Percentiles rank a stretch among this genome's conserved stretches.
These are phyloP conservation scores for Gossypium lobatum DNA, from an alignment of 441 rosid genomes.

Conservation along the genomic window DNA sequence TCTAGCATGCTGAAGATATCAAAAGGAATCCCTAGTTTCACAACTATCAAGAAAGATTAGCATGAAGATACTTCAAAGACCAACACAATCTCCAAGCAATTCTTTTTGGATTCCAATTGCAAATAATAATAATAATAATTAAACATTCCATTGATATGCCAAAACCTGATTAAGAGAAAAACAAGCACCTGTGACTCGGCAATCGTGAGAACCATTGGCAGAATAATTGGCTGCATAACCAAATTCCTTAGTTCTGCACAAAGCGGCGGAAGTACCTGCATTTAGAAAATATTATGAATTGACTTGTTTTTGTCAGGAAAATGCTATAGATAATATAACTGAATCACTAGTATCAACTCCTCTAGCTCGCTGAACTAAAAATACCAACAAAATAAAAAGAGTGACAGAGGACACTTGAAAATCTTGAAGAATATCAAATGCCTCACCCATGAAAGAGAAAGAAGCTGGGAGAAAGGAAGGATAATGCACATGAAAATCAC, in stretches of 20 bases:
- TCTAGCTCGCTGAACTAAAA: background rate
- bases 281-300: constrained; percentile 2
- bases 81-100: background rate
- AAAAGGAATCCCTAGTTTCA: background rate
- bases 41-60: background rate
- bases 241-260: constrained; percentile 95
- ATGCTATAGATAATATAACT: background rate
- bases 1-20: background rate
- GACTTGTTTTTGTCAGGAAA: background rate
- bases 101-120: background rate
- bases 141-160: background rate
- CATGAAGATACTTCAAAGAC: constrained; percentile 1
- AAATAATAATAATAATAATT: background rate
- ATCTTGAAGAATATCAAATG: background rate
- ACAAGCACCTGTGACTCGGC: constrained; percentile 85
- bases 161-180: constrained; percentile 12
- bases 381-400: background rate
- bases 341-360: background rate
- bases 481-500: background rate
- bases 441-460: background rate
- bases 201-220: constrained; percentile 93
- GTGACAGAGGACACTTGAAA: background rate
- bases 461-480: background rate
- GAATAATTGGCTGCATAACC: constrained; percentile 92
- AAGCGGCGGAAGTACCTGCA: constrained; percentile 92